These are phyloP conservation scores for Leptoxyphium fumago DNA, from an alignment of 2,329 filamentous ascomycete genomes.

Conservation along the genomic window DNA sequence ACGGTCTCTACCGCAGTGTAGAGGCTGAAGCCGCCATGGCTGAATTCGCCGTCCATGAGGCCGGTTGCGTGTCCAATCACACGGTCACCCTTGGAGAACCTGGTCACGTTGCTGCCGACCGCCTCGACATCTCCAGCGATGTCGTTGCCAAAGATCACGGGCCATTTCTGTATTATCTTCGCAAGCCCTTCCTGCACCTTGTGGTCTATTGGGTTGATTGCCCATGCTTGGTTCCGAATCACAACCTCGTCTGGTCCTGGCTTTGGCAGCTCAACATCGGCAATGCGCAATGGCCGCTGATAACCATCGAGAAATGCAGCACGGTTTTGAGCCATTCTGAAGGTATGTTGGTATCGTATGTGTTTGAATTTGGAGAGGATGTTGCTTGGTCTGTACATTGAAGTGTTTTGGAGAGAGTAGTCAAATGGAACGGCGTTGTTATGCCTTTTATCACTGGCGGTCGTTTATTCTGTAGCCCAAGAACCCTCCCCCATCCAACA, in stretches of 20 bases:
- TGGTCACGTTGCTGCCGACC: constrained; percentile 19
- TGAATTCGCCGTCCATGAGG: constrained; percentile 11
- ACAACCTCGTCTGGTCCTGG: constrained; percentile 20
- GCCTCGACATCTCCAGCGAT: constrained; percentile 24
- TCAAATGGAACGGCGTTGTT: too few species aligned
- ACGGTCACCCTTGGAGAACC: constrained; percentile 22
- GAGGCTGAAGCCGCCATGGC: constrained; percentile 19
- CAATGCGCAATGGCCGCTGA: constrained; percentile 8
- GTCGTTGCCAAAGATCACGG: constrained; percentile 22
- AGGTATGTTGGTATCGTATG: too few species aligned
- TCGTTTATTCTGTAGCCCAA: too few species aligned
- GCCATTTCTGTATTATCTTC: constrained; percentile 20
- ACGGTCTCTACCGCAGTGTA: constrained; percentile 19
- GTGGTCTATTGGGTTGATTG: constrained; percentile 26
- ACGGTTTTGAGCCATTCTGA: background rate
- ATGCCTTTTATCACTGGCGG: too few species aligned
- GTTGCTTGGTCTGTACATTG: too few species aligned
- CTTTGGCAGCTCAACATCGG: constrained; percentile 16
- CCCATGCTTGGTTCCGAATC: constrained; percentile 21
- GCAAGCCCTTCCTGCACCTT: constrained; percentile 20
- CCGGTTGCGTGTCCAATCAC: constrained; percentile 16
- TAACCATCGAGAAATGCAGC: background rate
- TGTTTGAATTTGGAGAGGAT: too few species aligned
- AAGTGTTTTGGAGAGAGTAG: too few species aligned
- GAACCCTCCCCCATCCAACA: too few species aligned